Conservation (phyloP, 129 eudicot species). For the Pulicaria dysenterica region DNA sequence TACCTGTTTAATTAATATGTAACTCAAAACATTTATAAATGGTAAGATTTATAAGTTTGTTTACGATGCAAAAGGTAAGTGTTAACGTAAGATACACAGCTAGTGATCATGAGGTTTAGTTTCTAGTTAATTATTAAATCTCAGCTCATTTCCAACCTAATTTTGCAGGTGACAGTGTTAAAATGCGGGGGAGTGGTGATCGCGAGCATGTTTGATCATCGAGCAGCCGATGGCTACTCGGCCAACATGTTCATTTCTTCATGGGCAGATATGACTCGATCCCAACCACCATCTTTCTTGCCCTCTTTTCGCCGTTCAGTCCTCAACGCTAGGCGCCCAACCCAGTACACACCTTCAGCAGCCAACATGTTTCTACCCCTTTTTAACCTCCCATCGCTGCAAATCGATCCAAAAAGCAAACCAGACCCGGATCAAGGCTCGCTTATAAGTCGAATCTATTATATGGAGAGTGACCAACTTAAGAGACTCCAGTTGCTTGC, state of each 20-base stretch:
- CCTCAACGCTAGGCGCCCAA: slow-evolving; percentile 54
- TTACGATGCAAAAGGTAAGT: too few relatives aligned
- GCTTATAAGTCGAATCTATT: slow-evolving; percentile 45
- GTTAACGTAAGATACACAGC: too few relatives aligned
- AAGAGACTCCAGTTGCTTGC: slow-evolving; percentile 45
- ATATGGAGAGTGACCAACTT: slow-evolving; percentile 33
- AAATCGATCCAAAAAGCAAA: background rate
- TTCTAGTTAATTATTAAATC: too few relatives aligned
- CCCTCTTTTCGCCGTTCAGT: slow-evolving; percentile 64
- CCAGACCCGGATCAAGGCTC: slow-evolving; percentile 14
- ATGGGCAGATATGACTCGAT: slow-evolving; percentile 55
- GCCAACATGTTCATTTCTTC: slow-evolving; percentile 65
- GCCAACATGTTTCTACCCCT: slow-evolving; percentile 19
- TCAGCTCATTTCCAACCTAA: too few relatives aligned
- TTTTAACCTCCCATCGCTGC: slow-evolving; percentile 15
- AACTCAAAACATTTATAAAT: too few relatives aligned
- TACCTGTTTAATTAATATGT: too few relatives aligned
- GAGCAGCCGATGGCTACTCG: slow-evolving; percentile 63
- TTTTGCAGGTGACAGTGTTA: slow-evolving; percentile 48
- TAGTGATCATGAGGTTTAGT: too few relatives aligned
- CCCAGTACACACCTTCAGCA: slow-evolving; percentile 6
- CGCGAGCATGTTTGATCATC: slow-evolving; percentile 55
- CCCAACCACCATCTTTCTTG: slow-evolving; percentile 26
- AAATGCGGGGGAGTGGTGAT: slow-evolving; percentile 60
- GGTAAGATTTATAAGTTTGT: too few relatives aligned